Conservation (phyloP, 2,329 filamentous ascomycete species). For the Iodosphaeria phyllophila region DNA sequence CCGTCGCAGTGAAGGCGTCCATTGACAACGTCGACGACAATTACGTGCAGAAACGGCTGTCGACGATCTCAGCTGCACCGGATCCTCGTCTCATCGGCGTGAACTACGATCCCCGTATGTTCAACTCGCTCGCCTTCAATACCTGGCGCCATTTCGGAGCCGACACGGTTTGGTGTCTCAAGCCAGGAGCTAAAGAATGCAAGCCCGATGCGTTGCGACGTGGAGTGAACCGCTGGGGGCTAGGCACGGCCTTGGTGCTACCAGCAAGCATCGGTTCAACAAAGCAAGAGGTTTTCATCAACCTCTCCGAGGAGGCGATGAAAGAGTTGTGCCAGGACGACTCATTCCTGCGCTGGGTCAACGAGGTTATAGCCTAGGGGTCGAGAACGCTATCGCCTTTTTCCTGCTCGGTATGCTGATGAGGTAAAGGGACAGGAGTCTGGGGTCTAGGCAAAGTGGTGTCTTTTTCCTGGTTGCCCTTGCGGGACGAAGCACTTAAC, state of each 20-base stretch:
- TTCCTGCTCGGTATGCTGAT: too few species aligned
- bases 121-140: constrained; percentile 21
- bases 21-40: constrained; percentile 20
- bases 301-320: constrained; percentile 14
- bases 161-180: constrained; percentile 18
- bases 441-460: too few species aligned
- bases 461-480: too few species aligned
- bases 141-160: constrained; percentile 25
- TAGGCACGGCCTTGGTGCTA: constrained; percentile 14
- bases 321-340: constrained; percentile 11
- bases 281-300: constrained; percentile 14
- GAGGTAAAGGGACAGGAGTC: too few species aligned
- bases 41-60: constrained; percentile 18
- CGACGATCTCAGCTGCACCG: constrained; percentile 16
- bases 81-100: constrained; percentile 22
- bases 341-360: constrained; percentile 14
- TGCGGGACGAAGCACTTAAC: too few species aligned
- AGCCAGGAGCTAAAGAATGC: constrained; percentile 12
- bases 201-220: constrained; percentile 17
- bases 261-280: constrained; percentile 10
- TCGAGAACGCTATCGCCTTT: too few species aligned
- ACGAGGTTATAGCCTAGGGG: constrained; percentile 15
- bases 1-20: constrained; percentile 12
- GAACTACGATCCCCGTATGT: constrained; percentile 19
- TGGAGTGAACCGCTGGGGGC: constrained; percentile 12